Base-by-base conservation (phyloP, 352 stramenopile species). In the Thraustochytrium striatum region DNA sequence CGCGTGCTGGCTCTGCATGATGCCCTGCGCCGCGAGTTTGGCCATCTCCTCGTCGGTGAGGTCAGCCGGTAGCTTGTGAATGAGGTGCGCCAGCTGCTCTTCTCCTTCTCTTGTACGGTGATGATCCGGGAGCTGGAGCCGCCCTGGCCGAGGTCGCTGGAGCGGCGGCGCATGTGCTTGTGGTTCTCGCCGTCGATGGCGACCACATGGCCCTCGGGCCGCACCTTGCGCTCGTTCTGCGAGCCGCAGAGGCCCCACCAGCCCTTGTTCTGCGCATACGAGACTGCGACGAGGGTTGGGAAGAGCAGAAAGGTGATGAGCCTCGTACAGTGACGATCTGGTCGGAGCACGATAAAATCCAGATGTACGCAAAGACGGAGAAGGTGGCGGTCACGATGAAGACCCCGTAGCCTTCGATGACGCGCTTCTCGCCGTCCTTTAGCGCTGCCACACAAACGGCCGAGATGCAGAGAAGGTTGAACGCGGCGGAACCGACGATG, bases 341-440 rank as follows among this genome's bases (percentile, higher is more conserved):
- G 57, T 81, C 33, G 1, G 0, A 86, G 69, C 30, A 86, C 85
- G 47, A 86, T 61, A 33, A 84, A 21, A 87, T 38, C 84, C 84
- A 87, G 16, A 86, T 0, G 78, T 87, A 87, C 2, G 84, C 84
- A 28, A 85, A 85, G 44, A 87, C 41, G 9, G 84, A 87, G 61
- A 87, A 87, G 35, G 78, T 81, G 2, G 55, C 69, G 11, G 84
- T 87, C 52, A 87, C 83, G 19, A 32, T 81, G 68, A 85, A 87
- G 8, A 87, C 84, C 2, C 36, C 38, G 55, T 79, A 73, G n/a
- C 70, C 79, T 21, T 82, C 81, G 41, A 83, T 84, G 33, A 72
- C 70, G 9, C 61, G 70, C 28, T 59, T 70, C 39, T 85, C 82
- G 0, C 59, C 82, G 5, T 78, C 78, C 13, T 30, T 30, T 13